Conservation (phyloP, 2,329 filamentous ascomycete species). For the Alternaria arborescens region DNA sequence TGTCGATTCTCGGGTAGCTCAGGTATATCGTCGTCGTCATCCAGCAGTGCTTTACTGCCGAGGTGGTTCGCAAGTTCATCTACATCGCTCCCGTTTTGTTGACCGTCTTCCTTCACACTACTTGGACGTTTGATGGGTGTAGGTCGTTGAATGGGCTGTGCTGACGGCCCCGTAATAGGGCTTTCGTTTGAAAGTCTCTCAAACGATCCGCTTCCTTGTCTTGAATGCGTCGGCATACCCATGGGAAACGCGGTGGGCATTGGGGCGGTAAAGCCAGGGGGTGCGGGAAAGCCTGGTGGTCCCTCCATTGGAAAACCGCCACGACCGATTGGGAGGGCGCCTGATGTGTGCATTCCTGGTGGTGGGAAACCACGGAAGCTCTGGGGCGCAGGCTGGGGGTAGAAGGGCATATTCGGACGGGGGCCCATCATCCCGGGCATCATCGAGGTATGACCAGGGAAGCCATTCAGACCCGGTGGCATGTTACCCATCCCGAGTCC, state of each 20-base stretch:
- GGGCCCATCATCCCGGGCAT: conserved; percentile 63
- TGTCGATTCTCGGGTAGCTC: conserved; percentile 66
- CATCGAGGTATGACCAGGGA: conserved; percentile 63
- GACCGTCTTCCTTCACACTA: conserved; percentile 65
- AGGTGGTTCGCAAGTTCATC: conserved; percentile 81
- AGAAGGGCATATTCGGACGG: conserved; percentile 65
- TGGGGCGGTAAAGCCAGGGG: conserved; percentile 49
- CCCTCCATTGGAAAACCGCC: conserved; percentile 64
- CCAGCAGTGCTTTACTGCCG: conserved; percentile 87
- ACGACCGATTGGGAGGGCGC: conserved; percentile 64
- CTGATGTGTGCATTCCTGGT: conserved; percentile 67
- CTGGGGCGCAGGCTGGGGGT: conserved; percentile 62
- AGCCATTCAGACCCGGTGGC: conserved; percentile 59
- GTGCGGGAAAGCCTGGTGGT: conserved; percentile 55
- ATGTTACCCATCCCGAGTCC: conserved; percentile 57
- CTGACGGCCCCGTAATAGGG: conserved; percentile 57
- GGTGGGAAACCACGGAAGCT: conserved; percentile 64
- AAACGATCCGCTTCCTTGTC: conserved; percentile 75
- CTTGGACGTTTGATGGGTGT: conserved; percentile 88
- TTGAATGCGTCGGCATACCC: conserved; percentile 68
- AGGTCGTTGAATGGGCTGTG: conserved; percentile 81
- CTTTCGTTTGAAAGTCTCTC: conserved; percentile 65
- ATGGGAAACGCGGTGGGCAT: conserved; percentile 51
- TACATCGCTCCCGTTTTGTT: conserved; percentile 60
- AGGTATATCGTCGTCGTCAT: conserved; percentile 66